Evolutionary conservation across 73 alveolate genomes (phyloP), one percentile per base, ranked within the genome.

Genomic region (Tetrahymena elliotti): DNA sequence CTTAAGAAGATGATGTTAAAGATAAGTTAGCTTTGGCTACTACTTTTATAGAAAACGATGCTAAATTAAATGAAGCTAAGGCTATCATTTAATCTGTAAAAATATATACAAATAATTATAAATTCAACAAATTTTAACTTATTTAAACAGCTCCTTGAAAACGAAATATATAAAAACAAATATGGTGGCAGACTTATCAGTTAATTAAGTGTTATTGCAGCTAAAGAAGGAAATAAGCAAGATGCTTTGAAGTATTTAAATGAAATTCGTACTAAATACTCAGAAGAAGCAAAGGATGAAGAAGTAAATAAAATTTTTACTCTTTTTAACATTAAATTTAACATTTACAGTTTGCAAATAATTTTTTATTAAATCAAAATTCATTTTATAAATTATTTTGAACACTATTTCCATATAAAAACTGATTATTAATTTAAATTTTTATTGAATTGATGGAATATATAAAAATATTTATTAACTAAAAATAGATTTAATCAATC

Each of bases 1-100:
- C 83, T 54, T 96, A 96, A 53, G 97, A 93, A 38, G 92, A 47
- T 52, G 94, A 93, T 20, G 94, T 95, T 47, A 84, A 54, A 34
- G 94, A 82, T 68, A 68, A 68, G 36, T 68, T 68, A 68, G 88
- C 88, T 68, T 31, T 68, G 16, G 88, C 88, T 93, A 82, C 84
- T 36, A 35, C 82, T 27, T 53, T n/a, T n/a, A 83, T 95, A 31
- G 47, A 34, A 94, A 38, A 54, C 31, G 33, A 68, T 39, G 22
- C 93, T 94, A 36, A 47, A n/a, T 33, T 93, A 95, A 83, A 97
- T 96, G 40, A 96, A 84, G 84, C 83, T 7, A 93, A 93, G 38
- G 41, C 38, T 0, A 35, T 93, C 27, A 39, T 41, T 93, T 33
- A 93, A 40, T 35, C 83, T 93, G 95, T 40, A 40, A 10, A 9